These are phyloP conservation scores for Phoenix dactylifera DNA, from an alignment of 176 grass and related monocot species.

Conservation along the genomic window DNA sequence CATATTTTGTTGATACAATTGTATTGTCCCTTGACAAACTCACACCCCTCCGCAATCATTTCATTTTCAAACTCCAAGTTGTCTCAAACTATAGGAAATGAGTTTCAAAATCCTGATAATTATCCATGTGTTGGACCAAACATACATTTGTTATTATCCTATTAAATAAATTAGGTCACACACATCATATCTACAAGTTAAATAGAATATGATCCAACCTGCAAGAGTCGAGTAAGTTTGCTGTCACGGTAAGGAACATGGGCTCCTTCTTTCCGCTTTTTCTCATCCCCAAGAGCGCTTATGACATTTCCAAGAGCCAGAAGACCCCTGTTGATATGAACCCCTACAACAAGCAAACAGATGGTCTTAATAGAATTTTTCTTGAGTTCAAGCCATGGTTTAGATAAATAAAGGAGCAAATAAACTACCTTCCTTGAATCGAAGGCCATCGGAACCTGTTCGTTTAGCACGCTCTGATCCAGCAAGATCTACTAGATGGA, in stretches of 20 bases:
- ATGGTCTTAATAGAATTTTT: slow-evolving; percentile 1
- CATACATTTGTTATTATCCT: too few relatives aligned
- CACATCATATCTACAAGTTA: too few relatives aligned
- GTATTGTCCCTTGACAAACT: too few relatives aligned
- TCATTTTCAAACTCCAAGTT: too few relatives aligned
- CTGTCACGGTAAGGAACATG: slow-evolving; percentile 97
- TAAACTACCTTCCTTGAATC: slow-evolving; percentile 93
- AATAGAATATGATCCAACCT: slow-evolving; percentile 30
- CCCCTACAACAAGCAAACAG: slow-evolving; percentile 43
- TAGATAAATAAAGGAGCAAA: slow-evolving; percentile 11
- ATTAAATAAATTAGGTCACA: too few relatives aligned
- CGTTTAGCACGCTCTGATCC: slow-evolving; percentile 91
- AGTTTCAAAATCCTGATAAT: too few relatives aligned
- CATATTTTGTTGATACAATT: too few relatives aligned
- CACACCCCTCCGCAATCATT: too few relatives aligned
- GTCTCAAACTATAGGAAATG: too few relatives aligned
- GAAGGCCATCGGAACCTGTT: slow-evolving; percentile 89
- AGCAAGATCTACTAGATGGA: slow-evolving; percentile 94
- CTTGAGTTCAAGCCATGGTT: background rate
- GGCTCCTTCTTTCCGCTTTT: slow-evolving; percentile 93
- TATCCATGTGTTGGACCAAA: too few relatives aligned
- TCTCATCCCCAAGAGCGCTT: slow-evolving; percentile 98
- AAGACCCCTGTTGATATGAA: slow-evolving; percentile 99
- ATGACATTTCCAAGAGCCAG: slow-evolving; percentile 97
- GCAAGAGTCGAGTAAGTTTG: slow-evolving; percentile 96